phyloP scores from a whole-genome alignment of 192 early-diverging fungal species.

The Mycoemilia scoparia region DNA sequence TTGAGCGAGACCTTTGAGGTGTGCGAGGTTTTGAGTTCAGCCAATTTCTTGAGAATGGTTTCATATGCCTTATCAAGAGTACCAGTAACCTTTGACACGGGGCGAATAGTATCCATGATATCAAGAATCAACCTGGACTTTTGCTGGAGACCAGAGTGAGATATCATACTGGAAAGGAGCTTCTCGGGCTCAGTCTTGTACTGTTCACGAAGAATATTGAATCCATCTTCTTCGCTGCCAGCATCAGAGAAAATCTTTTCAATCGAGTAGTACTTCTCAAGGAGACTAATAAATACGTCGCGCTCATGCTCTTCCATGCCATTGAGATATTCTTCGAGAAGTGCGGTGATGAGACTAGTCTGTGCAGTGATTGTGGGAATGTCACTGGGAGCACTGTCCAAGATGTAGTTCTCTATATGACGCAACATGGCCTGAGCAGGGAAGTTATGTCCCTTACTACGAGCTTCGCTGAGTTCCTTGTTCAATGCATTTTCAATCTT shows the following conservation, averaged over 20 bases:
- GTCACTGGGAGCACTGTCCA: constrained; percentile 43
- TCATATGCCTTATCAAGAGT: constrained; percentile 52
- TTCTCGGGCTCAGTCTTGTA: constrained; percentile 62
- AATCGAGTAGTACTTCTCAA: constrained; percentile 70
- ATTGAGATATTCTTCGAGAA: constrained; percentile 48
- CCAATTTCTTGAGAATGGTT: constrained; percentile 57
- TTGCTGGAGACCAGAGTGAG: constrained; percentile 60
- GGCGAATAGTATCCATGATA: constrained; percentile 65
- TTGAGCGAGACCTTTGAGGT: constrained; percentile 83
- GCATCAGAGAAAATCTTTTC: constrained; percentile 64
- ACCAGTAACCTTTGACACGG: constrained; percentile 35
- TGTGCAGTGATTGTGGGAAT: constrained; percentile 36
- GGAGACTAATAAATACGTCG: constrained; percentile 45
- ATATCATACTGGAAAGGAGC: constrained; percentile 51
- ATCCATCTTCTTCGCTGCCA: constrained; percentile 63
- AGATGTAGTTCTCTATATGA: constrained; percentile 33
- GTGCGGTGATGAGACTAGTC: constrained; percentile 42
- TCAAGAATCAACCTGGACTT: constrained; percentile 62
- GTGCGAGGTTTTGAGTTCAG: constrained; percentile 51
- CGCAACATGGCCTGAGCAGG: constrained; percentile 48
- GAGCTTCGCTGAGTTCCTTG: constrained; percentile 11
- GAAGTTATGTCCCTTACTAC: constrained; percentile 29
- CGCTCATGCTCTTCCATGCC: constrained; percentile 66
- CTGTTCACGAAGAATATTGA: constrained; percentile 69
- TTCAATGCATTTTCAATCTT: constrained; percentile 36